phyloP scores from a whole-genome alignment of 805 yeast genomes.

The Candida sakaeoensis region DNA sequence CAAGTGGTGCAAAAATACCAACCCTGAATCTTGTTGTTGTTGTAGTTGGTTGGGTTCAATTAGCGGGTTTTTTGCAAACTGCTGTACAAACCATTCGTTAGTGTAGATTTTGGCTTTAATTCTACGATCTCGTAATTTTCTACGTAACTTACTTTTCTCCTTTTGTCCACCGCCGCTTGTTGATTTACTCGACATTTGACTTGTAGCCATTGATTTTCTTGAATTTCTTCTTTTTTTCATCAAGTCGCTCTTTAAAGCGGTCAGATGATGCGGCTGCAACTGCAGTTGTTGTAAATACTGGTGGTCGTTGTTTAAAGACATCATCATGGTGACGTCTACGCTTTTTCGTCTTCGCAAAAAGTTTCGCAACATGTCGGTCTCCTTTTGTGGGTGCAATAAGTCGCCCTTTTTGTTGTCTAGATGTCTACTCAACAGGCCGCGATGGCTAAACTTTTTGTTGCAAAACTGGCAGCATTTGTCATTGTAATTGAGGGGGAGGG shows the following conservation, averaged over 20 bases:
- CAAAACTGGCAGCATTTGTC: slow-evolving; percentile 49
- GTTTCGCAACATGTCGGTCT: slow-evolving; percentile 40
- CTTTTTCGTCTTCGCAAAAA: slow-evolving; percentile 3
- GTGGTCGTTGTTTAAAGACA: neutral
- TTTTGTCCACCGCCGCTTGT: slow-evolving; percentile 16
- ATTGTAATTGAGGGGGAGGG: neutral
- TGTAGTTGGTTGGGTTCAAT: neutral
- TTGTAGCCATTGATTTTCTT: slow-evolving; percentile 40
- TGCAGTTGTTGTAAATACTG: neutral
- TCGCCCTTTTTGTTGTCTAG: slow-evolving; percentile 55
- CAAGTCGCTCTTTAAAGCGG: neutral
- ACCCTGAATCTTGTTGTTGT: neutral
- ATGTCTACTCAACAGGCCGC: slow-evolving; percentile 60
- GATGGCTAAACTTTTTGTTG: slow-evolving; percentile 49
- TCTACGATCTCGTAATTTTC: slow-evolving; percentile 42
- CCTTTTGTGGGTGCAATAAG: slow-evolving; percentile 45
- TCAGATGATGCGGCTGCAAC: neutral
- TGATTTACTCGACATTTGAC: slow-evolving; percentile 9
- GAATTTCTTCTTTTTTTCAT: slow-evolving; percentile 33
- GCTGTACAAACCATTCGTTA: slow-evolving; percentile 13
- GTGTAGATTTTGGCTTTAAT: slow-evolving; percentile 31
- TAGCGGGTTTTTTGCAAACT: slow-evolving; percentile 10
- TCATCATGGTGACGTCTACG: slow-evolving; percentile 3
- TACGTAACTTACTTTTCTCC: slow-evolving; percentile 41
- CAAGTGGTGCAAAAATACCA: slow-evolving; percentile 10